Percentiles rank a stretch among this genome's conserved stretches.
Evolutionary conservation across 1,139 yeast genomes (phyloP).

Genomic region (Pichia sp.): DNA sequence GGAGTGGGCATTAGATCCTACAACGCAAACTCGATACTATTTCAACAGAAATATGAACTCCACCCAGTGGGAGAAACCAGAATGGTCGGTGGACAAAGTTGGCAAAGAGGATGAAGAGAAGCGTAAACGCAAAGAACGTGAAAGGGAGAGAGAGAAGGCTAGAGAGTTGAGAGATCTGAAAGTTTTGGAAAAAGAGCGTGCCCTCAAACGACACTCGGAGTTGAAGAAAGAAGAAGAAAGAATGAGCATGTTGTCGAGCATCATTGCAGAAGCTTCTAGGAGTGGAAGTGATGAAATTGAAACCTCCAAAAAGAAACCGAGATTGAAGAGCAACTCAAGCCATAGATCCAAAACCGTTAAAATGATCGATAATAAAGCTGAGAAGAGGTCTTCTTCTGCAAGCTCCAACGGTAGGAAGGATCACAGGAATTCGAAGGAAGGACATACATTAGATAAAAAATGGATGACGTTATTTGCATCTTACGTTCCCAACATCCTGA

Average conservation of each 20-base stretch:
- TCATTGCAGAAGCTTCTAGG: constrained; percentile 31
- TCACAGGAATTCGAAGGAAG: neutral
- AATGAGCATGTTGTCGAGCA: constrained; percentile 23
- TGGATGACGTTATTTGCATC: constrained; percentile 70
- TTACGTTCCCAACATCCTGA: constrained; percentile 74
- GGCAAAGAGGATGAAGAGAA: constrained; percentile 18
- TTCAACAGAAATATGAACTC: constrained; percentile 45
- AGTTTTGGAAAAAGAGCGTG: constrained; percentile 26
- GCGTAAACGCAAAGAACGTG: constrained; percentile 27
- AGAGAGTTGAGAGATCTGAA: constrained; percentile 20
- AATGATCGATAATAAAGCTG: neutral
- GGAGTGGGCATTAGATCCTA: constrained; percentile 48
- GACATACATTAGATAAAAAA: constrained; percentile 28
- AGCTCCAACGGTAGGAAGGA: constrained; percentile 12
- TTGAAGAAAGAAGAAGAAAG: constrained; percentile 25
- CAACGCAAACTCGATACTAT: constrained; percentile 45
- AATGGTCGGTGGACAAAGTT: constrained; percentile 11
- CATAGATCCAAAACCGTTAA: neutral
- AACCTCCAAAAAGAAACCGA: neutral
- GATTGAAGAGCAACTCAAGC: constrained; percentile 23
- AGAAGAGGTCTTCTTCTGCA: neutral
- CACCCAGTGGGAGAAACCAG: constrained; percentile 62
- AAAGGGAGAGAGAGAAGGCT: constrained; percentile 31
- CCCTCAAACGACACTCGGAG: constrained; percentile 23
- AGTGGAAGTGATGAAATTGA: neutral